phyloP scores from a whole-genome alignment of 805 yeast genomes.

The Candida patagonica region DNA sequence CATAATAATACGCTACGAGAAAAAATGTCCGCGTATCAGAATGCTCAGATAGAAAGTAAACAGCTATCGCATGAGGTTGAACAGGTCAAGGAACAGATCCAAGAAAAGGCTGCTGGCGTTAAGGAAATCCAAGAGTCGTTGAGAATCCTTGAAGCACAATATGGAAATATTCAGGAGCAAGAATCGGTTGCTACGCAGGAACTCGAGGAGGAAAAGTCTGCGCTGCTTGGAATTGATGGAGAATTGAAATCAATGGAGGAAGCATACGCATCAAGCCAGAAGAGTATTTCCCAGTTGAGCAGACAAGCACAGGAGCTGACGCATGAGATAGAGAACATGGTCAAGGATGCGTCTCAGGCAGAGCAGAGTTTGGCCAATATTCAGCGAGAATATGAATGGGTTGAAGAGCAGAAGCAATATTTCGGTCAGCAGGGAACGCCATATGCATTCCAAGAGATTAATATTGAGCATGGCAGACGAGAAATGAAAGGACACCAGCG shows the following conservation, averaged over 20 bases:
- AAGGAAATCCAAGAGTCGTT: slow-evolving; percentile 26
- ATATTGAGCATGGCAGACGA: slow-evolving; percentile 52
- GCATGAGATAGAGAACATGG: slow-evolving; percentile 24
- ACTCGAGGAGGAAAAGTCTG: slow-evolving; percentile 46
- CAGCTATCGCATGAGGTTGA: slow-evolving; percentile 52
- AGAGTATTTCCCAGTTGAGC: slow-evolving; percentile 20
- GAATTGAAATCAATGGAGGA: slow-evolving; percentile 50
- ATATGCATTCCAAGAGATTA: slow-evolving; percentile 26
- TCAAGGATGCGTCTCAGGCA: slow-evolving; percentile 11
- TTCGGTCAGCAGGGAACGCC: slow-evolving; percentile 28
- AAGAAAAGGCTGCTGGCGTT: slow-evolving; percentile 29
- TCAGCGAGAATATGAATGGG: slow-evolving; percentile 58
- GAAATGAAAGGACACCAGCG: slow-evolving; percentile 48
- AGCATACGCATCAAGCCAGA: slow-evolving; percentile 18
- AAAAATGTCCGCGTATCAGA: slow-evolving; percentile 48
- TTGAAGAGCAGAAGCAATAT: slow-evolving; percentile 47
- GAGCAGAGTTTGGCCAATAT: slow-evolving; percentile 35
- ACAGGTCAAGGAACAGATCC: slow-evolving; percentile 35
- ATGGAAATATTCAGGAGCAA: slow-evolving; percentile 23
- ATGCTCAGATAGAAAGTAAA: slow-evolving; percentile 59
- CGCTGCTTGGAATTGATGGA: slow-evolving; percentile 60
- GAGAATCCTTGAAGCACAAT: slow-evolving; percentile 24
- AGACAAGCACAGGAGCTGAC: slow-evolving; percentile 21
- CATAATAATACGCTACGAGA: slow-evolving; percentile 36
- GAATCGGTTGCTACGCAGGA: slow-evolving; percentile 23